Percentiles rank a stretch among this genome's conserved stretches.
Evolutionary conservation across 305 asterid genomes (phyloP).

Genomic region (Solanum hybrid): DNA sequence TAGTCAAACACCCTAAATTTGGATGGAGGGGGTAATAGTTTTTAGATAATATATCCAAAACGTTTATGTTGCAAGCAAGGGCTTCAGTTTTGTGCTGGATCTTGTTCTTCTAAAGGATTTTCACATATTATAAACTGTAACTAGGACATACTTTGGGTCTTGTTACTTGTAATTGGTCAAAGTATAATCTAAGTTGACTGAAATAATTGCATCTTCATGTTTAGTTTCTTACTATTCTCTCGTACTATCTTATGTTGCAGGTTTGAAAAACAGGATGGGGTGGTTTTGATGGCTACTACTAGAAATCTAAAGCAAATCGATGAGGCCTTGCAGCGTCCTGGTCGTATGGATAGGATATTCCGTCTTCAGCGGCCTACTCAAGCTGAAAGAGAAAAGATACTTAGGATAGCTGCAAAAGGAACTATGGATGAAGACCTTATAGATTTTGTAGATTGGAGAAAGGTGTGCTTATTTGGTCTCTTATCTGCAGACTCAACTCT

Average conservation of each 20-base stretch:
- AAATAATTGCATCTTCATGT: background rate
- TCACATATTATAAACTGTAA: background rate
- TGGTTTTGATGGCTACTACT: conserved; percentile 97
- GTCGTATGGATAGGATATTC: conserved; percentile 97
- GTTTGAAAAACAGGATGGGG: conserved; percentile 98
- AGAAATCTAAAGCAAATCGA: conserved; percentile 85
- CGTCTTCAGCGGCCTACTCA: conserved; percentile 87
- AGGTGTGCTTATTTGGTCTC: conserved; percentile 33
- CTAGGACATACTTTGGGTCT: background rate
- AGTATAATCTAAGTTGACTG: background rate
- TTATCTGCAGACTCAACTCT: background rate
- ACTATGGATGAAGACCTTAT: conserved; percentile 87
- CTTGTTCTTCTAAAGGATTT: background rate
- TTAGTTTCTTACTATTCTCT: background rate
- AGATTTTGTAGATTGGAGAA: conserved; percentile 83
- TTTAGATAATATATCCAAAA: background rate
- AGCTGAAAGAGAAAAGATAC: conserved; percentile 80
- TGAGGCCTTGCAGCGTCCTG: conserved; percentile 93
- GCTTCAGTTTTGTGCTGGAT: background rate
- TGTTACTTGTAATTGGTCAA: background rate
- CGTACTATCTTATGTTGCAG: conserved; percentile 21
- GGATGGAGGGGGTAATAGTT: background rate
- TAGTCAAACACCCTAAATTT: background rate
- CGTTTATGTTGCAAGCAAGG: background rate
- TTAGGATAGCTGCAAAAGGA: conserved; percentile 65